Base-by-base conservation (phyloP, 345 rosid species). In the Murraya paniculata region DNA sequence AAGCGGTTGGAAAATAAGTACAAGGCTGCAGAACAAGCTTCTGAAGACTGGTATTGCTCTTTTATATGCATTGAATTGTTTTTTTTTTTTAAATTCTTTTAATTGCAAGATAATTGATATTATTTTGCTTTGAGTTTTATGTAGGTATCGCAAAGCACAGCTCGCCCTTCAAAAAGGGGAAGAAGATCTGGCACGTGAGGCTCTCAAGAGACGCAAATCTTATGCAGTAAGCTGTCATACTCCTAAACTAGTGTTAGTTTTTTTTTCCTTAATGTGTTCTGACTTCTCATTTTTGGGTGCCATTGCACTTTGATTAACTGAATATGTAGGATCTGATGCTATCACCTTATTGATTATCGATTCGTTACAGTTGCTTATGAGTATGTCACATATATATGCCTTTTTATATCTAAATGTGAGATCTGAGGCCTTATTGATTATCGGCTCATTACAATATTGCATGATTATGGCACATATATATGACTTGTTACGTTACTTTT, bases 151-250 rank as follows among this genome's bases (percentile, higher is more conserved):
- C 6, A 90, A 85, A 80, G 97, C 94, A 76, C 94, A 92, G 64
- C 83, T 92, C 65, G 94, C 97, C 81, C 94, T 92, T 74, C 85
- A 87, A 59, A 92, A 86, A 82, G 97, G 97, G 65, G 92, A 92
- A 56, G 97, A 92, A 84, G 94, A 89, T 87, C 94, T 92, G 71
- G 97, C 97, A 74, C 93, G 97, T 60, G 97, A 90, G 84, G 94
- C 94, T 57, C 91, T 92, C 36, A 92, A 92, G 85, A 87, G 97
- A 78, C 93, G 97, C 27, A 92, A 92, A 82, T 86, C 94, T 61
- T 87, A 76, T 88, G 86, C 92, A 35, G 97, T 92, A 85, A 88
- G 94, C 71, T 62, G 36, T 7, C 31, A 48, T 77, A 30, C 68
- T 58, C 24, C 16, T n/a, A 36, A 13, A 71, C 36, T 19, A 66